Percentiles rank a stretch among this genome's conserved stretches.
Evolutionary conservation across 2,329 filamentous ascomycete species (phyloP).

Genomic region (Talaromyces sp.): DNA sequence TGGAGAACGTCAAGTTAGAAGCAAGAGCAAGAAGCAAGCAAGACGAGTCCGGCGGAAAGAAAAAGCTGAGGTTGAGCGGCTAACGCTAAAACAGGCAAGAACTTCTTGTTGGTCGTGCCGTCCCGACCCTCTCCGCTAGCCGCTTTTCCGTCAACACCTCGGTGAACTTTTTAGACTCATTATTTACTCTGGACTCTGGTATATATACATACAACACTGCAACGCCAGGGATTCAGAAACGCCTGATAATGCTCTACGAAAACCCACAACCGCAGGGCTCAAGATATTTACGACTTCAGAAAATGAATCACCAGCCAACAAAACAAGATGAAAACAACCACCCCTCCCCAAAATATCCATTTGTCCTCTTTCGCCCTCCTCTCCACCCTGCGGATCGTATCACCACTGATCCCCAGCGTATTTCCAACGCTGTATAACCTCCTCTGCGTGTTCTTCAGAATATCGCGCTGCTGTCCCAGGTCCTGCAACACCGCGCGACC

Average conservation of each 20-base stretch:
- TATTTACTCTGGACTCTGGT: neutral
- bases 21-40: neutral
- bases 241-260: conserved; percentile 15
- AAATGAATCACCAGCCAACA: conserved; percentile 89
- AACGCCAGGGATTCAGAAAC: neutral
- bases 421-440: conserved; percentile 89
- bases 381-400: conserved; percentile 97
- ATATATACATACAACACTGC: no score
- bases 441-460: conserved; percentile 91
- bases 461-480: conserved; percentile 82
- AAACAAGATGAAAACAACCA: conserved; percentile 81
- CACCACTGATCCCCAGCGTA: conserved; percentile 86
- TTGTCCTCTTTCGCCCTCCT: conserved; percentile 89
- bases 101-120: neutral
- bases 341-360: conserved; percentile 92
- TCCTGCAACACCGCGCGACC: conserved; percentile 88
- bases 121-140: conserved; percentile 10
- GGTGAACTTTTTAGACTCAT: neutral
- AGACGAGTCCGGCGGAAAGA: conserved; percentile 7
- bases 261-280: neutral
- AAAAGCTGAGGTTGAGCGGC: conserved; percentile 14
- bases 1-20: neutral
- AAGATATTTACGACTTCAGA: conserved; percentile 56
- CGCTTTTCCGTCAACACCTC: conserved; percentile 11
- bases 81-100: conserved; percentile 8